These are phyloP conservation scores for Colletotrichum cuscutae DNA, from an alignment of 2,329 filamentous ascomycete genomes.

Conservation along the genomic window DNA sequence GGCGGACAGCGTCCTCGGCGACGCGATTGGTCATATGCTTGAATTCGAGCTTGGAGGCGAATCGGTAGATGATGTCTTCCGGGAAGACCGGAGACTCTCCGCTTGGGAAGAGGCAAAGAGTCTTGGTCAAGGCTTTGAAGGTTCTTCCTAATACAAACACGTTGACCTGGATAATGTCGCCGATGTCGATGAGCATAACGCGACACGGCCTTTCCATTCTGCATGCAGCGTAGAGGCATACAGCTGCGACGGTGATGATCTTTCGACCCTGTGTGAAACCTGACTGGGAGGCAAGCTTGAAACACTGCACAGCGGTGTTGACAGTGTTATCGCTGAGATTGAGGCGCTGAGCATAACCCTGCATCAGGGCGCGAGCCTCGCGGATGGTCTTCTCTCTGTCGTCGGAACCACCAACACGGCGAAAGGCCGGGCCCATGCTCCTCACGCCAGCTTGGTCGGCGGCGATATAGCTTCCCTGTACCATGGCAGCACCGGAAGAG, in stretches of 20 bases:
- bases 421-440: conserved; percentile 70
- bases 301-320: conserved; percentile 76
- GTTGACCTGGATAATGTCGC: conserved; percentile 84
- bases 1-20: conserved; percentile 85
- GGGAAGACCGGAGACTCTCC: conserved; percentile 78
- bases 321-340: conserved; percentile 67
- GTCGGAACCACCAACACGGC: conserved; percentile 66
- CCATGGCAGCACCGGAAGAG: conserved; percentile 84
- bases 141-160: conserved; percentile 92
- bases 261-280: conserved; percentile 90
- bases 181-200: conserved; percentile 94
- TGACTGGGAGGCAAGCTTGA: conserved; percentile 77
- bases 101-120: conserved; percentile 33
- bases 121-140: conserved; percentile 78
- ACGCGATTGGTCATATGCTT: conserved; percentile 83
- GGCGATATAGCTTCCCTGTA: conserved; percentile 89
- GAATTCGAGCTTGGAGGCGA: conserved; percentile 92
- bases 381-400: conserved; percentile 70
- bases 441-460: conserved; percentile 86
- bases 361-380: conserved; percentile 67
- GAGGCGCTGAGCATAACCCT: conserved; percentile 70
- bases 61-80: conserved; percentile 91
- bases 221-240: conserved; percentile 90
- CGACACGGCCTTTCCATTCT: conserved; percentile 82
- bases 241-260: conserved; percentile 86